Evolutionary conservation across 495 filamentous ascomycete genomes (phyloP).

Genomic region (Filosporella fistucella): DNA sequence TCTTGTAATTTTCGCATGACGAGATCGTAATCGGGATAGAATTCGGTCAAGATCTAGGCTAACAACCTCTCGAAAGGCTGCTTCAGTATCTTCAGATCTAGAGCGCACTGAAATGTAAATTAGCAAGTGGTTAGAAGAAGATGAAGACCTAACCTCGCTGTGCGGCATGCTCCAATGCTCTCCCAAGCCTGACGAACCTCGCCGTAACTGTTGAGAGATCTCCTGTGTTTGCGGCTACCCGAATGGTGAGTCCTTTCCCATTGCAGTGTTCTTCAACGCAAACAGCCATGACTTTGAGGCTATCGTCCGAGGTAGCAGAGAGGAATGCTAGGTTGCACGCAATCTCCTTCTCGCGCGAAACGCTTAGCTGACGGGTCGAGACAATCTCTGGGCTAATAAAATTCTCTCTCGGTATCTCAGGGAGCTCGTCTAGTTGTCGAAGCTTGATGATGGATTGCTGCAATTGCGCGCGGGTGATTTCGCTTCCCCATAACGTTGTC

Average conservation of each 20-base stretch:
- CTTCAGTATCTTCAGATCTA: conserved; percentile 8
- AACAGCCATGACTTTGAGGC: conserved; percentile 25
- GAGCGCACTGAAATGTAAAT: conserved; percentile 3
- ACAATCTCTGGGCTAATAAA: background rate
- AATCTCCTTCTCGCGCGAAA: background rate
- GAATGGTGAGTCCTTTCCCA: conserved; percentile 19
- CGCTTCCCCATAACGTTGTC: conserved; percentile 8
- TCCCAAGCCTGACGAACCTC: conserved; percentile 25
- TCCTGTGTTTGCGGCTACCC: conserved; percentile 25
- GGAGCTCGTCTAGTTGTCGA: conserved; percentile 5
- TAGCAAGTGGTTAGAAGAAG: conserved; percentile 1
- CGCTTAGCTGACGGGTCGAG: background rate
- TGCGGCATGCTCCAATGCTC: conserved; percentile 22
- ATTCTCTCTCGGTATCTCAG: conserved; percentile 14
- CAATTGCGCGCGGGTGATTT: conserved; percentile 4
- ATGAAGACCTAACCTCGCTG: conserved; percentile 21
- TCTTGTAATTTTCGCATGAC: conserved; percentile 8
- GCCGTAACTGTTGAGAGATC: conserved; percentile 19
- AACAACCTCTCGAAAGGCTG: conserved; percentile 8
- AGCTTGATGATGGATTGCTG: conserved; percentile 5
- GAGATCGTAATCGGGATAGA: conserved; percentile 16
- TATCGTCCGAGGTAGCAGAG: conserved; percentile 21
- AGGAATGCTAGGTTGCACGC: conserved; percentile 21
- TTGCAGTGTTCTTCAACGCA: conserved; percentile 28
- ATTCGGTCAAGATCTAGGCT: conserved; percentile 11